Evolutionary conservation across 495 filamentous ascomycete genomes (phyloP).

Genomic region (Aspergillus cristatus): DNA sequence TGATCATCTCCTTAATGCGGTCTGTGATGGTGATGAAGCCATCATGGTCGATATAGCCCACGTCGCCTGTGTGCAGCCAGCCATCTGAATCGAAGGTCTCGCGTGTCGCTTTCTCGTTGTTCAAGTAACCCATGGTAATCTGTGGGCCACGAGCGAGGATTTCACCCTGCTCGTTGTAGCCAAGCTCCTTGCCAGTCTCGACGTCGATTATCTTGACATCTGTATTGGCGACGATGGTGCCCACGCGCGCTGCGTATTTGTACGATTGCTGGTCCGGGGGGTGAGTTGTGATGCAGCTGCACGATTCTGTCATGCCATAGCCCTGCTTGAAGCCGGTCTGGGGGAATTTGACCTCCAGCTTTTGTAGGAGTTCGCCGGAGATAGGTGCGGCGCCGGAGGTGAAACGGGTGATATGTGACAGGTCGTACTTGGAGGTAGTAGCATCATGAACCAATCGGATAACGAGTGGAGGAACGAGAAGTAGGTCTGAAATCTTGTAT

Average conservation of each 20-base stretch:
- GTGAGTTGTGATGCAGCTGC: constrained; percentile 52
- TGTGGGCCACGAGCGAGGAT: constrained; percentile 47
- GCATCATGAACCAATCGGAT: constrained; percentile 58
- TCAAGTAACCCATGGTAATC: constrained; percentile 51
- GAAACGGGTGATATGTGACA: constrained; percentile 42
- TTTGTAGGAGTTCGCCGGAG: constrained; percentile 50
- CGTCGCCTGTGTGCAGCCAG: constrained; percentile 59
- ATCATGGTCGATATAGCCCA: constrained; percentile 45
- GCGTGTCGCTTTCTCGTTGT: constrained; percentile 42
- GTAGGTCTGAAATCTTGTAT: constrained; percentile 47
- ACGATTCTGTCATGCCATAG: constrained; percentile 64
- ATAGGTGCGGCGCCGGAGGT: constrained; percentile 57
- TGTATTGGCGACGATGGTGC: constrained; percentile 49
- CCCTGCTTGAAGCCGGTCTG: constrained; percentile 57
- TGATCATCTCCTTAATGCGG: constrained; percentile 68
- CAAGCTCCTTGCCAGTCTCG: constrained; percentile 34
- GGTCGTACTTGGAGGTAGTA: constrained; percentile 51
- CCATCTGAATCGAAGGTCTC: constrained; percentile 54
- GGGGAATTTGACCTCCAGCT: constrained; percentile 48
- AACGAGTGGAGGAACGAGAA: constrained; percentile 61
- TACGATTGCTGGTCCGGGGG: constrained; percentile 43
- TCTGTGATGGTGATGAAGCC: constrained; percentile 56
- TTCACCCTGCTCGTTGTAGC: constrained; percentile 48
- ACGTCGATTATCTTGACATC: constrained; percentile 52
- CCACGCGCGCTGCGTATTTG: constrained; percentile 49